Evolutionary conservation across 139 green algal genomes (phyloP).

Genomic region (Tetradesmus lagerheimii): DNA sequence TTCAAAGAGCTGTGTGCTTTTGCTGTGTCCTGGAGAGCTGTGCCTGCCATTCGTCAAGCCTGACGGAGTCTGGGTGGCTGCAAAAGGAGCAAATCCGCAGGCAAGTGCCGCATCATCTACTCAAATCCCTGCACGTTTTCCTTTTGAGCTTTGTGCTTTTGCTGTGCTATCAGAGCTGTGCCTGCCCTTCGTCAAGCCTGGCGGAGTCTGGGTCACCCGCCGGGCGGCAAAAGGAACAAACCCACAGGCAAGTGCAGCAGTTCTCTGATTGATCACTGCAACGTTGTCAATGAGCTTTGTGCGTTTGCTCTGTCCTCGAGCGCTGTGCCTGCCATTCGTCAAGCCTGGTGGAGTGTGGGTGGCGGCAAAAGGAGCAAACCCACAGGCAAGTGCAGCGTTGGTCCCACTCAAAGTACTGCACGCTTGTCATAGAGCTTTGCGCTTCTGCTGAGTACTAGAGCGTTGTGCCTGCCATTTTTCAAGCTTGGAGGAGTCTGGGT

Average conservation of each 20-base stretch:
- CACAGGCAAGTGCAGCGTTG: not conserved
- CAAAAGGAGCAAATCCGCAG: not conserved
- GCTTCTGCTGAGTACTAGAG: slow-evolving; percentile 89
- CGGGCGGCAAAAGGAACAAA: slow-evolving; percentile 86
- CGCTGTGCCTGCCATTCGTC: slow-evolving; percentile 94
- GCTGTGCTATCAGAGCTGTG: slow-evolving; percentile 92
- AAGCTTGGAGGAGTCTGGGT: slow-evolving; percentile 80
- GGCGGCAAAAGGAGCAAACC: not conserved
- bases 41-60: slow-evolving; percentile 89
- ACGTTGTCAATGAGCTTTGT: not conserved
- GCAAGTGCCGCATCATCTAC: not conserved
- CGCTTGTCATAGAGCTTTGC: no score
- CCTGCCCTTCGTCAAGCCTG: slow-evolving; percentile 85
- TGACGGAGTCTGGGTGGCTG: slow-evolving; percentile 65
- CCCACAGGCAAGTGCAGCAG: slow-evolving; percentile 56
- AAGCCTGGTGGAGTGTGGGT: slow-evolving; percentile 68
- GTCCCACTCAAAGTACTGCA: no score
- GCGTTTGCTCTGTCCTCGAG: slow-evolving; percentile 18
- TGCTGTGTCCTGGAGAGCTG: slow-evolving; percentile 68
- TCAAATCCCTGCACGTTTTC: no score
- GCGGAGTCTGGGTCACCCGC: slow-evolving; percentile 86
- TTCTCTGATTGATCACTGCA: not conserved
- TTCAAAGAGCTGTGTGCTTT: not conserved
- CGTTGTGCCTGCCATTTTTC: slow-evolving; percentile 93
- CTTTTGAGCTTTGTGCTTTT: no score